Conservation (phyloP, 352 stramenopile species). For the Pythium pyrilobum region DNA sequence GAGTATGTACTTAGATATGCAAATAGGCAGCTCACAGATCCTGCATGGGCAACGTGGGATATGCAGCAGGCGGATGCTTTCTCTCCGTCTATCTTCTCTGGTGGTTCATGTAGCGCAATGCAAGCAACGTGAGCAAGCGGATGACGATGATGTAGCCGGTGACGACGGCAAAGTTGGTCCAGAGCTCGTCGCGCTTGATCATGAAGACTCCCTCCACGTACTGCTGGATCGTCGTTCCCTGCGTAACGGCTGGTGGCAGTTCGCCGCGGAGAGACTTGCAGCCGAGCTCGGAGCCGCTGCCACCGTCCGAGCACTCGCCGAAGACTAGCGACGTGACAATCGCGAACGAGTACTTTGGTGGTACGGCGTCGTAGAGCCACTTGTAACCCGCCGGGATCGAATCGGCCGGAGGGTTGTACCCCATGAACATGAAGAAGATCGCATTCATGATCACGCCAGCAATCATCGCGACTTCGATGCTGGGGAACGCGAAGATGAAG, state of each 20-base stretch:
- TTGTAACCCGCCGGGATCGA: constrained; percentile 12
- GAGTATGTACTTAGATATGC: not conserved
- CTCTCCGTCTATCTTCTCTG: not conserved
- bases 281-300: not conserved
- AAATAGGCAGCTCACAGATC: no score
- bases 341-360: constrained; percentile 17
- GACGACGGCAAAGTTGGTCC: constrained; percentile 6
- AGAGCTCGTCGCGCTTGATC: constrained; percentile 7
- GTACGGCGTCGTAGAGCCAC: constrained; percentile 10
- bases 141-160: constrained; percentile 1
- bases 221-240: constrained; percentile 19
- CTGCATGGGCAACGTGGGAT: no score
- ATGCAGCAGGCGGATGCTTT: no score
- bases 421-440: constrained; percentile 37
- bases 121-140: constrained; percentile 3
- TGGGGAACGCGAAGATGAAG: constrained; percentile 36
- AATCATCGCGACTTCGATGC: constrained; percentile 24
- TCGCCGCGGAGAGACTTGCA: no score
- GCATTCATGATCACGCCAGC: constrained; percentile 25
- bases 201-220: constrained; percentile 20
- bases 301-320: constrained; percentile 11
- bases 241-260: constrained; percentile 14
- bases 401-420: constrained; percentile 24
- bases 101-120: constrained; percentile 6
- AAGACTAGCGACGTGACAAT: constrained; percentile 17